phyloP scores from a whole-genome alignment of 345 rosid species.

The Salix purpurea region DNA sequence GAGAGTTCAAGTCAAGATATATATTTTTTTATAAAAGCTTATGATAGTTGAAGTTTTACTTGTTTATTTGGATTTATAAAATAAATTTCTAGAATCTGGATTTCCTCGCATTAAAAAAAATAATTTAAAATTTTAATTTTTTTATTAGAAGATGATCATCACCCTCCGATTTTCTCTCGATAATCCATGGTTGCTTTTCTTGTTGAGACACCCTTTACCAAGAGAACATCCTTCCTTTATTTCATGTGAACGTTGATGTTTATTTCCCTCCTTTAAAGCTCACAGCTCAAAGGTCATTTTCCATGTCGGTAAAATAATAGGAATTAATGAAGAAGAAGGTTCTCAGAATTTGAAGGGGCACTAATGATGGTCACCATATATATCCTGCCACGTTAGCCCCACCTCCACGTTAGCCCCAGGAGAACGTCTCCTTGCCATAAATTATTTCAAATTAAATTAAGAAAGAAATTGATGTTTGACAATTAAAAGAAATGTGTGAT shows the following conservation, averaged over 20 bases:
- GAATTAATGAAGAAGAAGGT: too few species aligned
- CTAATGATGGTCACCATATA: too few species aligned
- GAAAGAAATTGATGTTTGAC: too few species aligned
- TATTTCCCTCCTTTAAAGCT: neutral
- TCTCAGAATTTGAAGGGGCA: too few species aligned
- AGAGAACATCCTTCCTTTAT: neutral
- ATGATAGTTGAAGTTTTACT: fast-evolving
- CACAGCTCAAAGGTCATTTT: neutral
- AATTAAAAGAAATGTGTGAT: too few species aligned
- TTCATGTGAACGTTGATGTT: neutral
- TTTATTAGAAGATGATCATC: neutral
- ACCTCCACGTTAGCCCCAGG: too few species aligned
- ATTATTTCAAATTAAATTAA: too few species aligned
- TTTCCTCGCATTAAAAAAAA: neutral
- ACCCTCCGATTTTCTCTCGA: neutral
- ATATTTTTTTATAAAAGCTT: too few species aligned
- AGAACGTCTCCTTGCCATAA: too few species aligned
- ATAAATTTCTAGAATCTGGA: too few species aligned
- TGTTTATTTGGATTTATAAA: fast-evolving
- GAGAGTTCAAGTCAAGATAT: too few species aligned
- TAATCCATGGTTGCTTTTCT: slow-evolving; percentile 8
- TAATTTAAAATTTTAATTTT: neutral
- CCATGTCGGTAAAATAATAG: neutral
- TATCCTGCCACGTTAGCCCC: too few species aligned
- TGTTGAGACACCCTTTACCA: neutral